These are phyloP conservation scores for Brassica cretica DNA, from an alignment of 345 rosid species.

Conservation along the genomic window DNA sequence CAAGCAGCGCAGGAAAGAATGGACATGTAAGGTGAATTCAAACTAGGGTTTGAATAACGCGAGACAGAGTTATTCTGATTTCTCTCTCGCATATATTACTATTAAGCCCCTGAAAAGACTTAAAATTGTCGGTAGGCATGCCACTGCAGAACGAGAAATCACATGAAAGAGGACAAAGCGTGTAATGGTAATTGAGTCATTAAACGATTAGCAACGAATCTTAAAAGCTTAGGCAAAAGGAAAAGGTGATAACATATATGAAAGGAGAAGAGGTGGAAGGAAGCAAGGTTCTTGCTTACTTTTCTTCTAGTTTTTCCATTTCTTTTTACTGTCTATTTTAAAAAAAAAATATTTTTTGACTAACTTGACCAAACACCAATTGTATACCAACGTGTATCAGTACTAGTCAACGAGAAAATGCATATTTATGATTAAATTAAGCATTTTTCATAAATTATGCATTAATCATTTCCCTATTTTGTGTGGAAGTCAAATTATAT, in stretches of 20 bases:
- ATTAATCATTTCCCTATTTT: not conserved
- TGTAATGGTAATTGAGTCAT: conserved; percentile 32
- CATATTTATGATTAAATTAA: not conserved
- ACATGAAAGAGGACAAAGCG: conserved; percentile 1
- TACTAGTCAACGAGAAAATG: conserved; percentile 3
- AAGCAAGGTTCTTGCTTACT: conserved; percentile 45
- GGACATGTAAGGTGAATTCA: conserved; percentile 30
- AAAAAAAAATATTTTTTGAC: conserved; percentile 52
- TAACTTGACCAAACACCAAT: conserved; percentile 40
- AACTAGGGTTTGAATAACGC: conserved; percentile 37
- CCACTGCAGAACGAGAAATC: conserved; percentile 15
- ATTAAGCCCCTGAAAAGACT: conserved; percentile 12
- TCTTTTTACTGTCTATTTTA: conserved; percentile 15
- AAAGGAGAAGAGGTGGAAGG: conserved; percentile 44
- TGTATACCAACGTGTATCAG: not conserved
- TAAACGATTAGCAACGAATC: conserved; percentile 44
- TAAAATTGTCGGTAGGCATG: conserved; percentile 23
- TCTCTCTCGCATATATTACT: not conserved
- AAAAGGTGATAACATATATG: conserved; percentile 41
- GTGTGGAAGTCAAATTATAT: conserved; percentile 9
- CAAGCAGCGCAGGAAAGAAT: conserved; percentile 21
- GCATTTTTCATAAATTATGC: conserved; percentile 7
- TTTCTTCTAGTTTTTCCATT: conserved; percentile 29
- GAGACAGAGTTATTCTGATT: conserved; percentile 26
- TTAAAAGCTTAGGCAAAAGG: conserved; percentile 47